Conservation (phyloP, 306 rosid species). For the Pachyrhizus erosus region DNA sequence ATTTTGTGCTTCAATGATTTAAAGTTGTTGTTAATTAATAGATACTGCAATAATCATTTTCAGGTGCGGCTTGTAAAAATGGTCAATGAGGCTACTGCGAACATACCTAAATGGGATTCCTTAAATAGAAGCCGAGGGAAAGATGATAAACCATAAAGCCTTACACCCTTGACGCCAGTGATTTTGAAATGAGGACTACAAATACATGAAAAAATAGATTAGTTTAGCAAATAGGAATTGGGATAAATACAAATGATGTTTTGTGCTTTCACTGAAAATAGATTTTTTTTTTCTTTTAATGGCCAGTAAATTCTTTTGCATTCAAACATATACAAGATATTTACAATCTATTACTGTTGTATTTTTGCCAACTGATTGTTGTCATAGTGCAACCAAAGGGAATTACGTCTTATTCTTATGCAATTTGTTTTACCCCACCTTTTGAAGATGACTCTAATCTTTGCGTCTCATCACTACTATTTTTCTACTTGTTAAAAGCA, state of each 20-base stretch:
- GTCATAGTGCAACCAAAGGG: constrained; percentile 10
- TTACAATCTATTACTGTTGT: background rate
- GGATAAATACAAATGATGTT: constrained; percentile 46
- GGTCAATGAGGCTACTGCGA: constrained; percentile 85
- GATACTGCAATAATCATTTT: constrained; percentile 34
- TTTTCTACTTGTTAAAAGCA: background rate
- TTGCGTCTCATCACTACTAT: background rate
- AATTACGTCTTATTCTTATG: background rate
- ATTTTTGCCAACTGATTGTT: constrained; percentile 30
- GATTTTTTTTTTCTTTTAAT: background rate
- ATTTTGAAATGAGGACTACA: constrained; percentile 30
- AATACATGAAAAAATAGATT: constrained; percentile 43
- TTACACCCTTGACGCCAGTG: background rate
- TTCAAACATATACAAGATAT: constrained; percentile 38
- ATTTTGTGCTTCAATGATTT: background rate
- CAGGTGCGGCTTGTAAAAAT: constrained; percentile 80
- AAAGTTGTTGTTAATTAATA: constrained; percentile 29
- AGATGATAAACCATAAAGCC: constrained; percentile 11
- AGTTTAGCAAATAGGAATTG: constrained; percentile 36
- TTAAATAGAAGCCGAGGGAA: constrained; percentile 48
- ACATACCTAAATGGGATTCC: constrained; percentile 71
- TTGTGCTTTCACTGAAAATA: constrained; percentile 31
- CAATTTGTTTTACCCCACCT: background rate
- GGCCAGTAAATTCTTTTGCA: constrained; percentile 49
- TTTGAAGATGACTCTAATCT: background rate